These are phyloP conservation scores for Coemansia asiatica DNA, from an alignment of 192 early-diverging fungal genomes.

Conservation along the genomic window DNA sequence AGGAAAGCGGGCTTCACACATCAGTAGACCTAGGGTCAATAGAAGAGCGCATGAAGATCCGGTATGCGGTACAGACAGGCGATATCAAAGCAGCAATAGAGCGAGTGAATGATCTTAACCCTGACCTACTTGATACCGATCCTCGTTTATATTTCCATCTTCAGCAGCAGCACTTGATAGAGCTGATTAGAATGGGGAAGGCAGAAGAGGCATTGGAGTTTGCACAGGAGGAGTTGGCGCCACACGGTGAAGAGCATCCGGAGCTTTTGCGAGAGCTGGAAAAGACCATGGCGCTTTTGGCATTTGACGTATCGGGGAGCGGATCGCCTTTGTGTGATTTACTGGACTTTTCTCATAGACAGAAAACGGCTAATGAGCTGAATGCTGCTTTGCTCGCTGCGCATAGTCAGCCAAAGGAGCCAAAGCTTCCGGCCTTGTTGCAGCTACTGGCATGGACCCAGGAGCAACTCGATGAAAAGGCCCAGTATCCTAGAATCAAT, in stretches of 20 bases:
- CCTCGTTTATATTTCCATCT: constrained; percentile 93
- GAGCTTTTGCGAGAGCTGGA: constrained; percentile 96
- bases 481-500: constrained; percentile 80
- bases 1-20: constrained; percentile 80
- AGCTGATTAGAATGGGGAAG: constrained; percentile 82
- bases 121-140: constrained; percentile 95
- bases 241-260: constrained; percentile 94
- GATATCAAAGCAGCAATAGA: constrained; percentile 93
- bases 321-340: constrained; percentile 76
- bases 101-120: constrained; percentile 97
- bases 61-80: constrained; percentile 87
- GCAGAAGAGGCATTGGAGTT: constrained; percentile 87
- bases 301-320: constrained; percentile 71
- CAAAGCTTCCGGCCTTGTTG: constrained; percentile 87
- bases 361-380: constrained; percentile 90
- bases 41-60: constrained; percentile 93
- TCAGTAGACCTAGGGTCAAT: constrained; percentile 84
- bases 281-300: constrained; percentile 93
- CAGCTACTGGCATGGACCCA: constrained; percentile 95
- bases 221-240: constrained; percentile 96
- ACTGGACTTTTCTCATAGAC: constrained; percentile 84
- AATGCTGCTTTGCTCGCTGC: constrained; percentile 89
- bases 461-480: constrained; percentile 84
- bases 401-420: constrained; percentile 91
- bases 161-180: constrained; percentile 96